A percentile compares a stretch with the other conserved stretches of the same genome.
Conservation (phyloP, 345 rosid genomes). For the Citrus sp. region DNA sequence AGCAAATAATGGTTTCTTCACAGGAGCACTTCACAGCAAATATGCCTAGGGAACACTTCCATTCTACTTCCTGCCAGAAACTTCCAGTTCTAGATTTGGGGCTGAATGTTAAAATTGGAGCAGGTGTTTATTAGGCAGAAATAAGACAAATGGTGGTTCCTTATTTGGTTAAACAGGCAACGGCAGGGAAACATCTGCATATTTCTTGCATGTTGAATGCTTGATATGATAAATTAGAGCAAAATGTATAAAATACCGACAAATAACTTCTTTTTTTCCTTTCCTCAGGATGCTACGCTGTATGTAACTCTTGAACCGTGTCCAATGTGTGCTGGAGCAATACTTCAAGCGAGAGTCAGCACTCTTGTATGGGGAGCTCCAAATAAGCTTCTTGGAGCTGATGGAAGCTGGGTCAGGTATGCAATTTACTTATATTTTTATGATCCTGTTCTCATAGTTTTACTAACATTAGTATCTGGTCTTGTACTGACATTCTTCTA, state of each 20-base stretch:
- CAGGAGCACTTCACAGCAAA: no score
- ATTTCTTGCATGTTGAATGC: neutral
- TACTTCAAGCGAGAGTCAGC: constrained; percentile 88
- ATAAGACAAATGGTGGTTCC: neutral
- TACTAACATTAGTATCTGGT: neutral
- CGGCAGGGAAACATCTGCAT: neutral
- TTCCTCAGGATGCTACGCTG: constrained; percentile 62
- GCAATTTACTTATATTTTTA: constrained; percentile 3
- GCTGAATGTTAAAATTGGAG: neutral
- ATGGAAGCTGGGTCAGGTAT: constrained; percentile 96
- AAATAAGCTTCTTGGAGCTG: constrained; percentile 96
- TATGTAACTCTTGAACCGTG: constrained; percentile 97
- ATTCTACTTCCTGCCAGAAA: neutral
- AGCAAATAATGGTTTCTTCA: no score
- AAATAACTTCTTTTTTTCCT: neutral
- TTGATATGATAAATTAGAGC: neutral
- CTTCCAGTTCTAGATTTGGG: neutral
- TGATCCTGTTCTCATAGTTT: neutral
- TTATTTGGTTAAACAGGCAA: neutral
- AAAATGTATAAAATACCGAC: neutral
- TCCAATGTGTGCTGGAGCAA: constrained; percentile 99
- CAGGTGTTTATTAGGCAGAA: neutral
- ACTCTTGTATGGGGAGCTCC: constrained; percentile 99
- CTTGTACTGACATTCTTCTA: neutral
- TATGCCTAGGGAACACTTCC: neutral